These are phyloP conservation scores for Russula dissimulans DNA, from an alignment of 768 basidiomycete species.

Conservation along the genomic window DNA sequence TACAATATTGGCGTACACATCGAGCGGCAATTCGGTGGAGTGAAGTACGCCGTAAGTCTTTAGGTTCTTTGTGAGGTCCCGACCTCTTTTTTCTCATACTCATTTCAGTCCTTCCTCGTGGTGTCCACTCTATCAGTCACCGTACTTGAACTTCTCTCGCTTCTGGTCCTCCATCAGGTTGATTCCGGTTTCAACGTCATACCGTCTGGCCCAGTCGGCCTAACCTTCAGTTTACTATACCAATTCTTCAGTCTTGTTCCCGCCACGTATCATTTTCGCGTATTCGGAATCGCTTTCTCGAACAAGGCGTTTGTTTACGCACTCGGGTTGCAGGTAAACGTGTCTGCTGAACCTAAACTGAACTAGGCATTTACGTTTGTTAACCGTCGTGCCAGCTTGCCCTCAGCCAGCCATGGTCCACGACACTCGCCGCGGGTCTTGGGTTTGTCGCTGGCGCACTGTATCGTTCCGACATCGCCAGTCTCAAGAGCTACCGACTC, in stretches of 20 bases:
- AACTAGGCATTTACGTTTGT: not conserved
- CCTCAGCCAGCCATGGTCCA: constrained; percentile 57
- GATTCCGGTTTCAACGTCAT: constrained; percentile 55
- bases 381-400: constrained; percentile 42
- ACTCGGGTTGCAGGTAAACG: constrained; percentile 59
- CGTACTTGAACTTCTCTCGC: constrained; percentile 52
- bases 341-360: not conserved
- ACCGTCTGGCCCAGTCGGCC: constrained; percentile 63
- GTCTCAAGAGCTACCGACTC: constrained; percentile 72
- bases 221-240: constrained; percentile 75
- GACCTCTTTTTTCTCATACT: constrained; percentile 6
- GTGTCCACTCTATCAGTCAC: constrained; percentile 60
- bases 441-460: constrained; percentile 66
- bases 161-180: constrained; percentile 55
- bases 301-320: constrained; percentile 72
- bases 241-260: constrained; percentile 78
- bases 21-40: constrained; percentile 78
- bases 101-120: constrained; percentile 61
- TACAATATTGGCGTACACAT: constrained; percentile 63
- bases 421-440: constrained; percentile 47
- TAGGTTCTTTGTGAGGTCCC: not conserved
- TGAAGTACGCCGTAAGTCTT: constrained; percentile 72
- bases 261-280: constrained; percentile 59
- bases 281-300: constrained; percentile 64
- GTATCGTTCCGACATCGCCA: constrained; percentile 76